Evolutionary conservation across 176 grass and related monocot species (phyloP), one percentile per base, ranked within the genome.

Genomic region (Neostapfia colusana): DNA sequence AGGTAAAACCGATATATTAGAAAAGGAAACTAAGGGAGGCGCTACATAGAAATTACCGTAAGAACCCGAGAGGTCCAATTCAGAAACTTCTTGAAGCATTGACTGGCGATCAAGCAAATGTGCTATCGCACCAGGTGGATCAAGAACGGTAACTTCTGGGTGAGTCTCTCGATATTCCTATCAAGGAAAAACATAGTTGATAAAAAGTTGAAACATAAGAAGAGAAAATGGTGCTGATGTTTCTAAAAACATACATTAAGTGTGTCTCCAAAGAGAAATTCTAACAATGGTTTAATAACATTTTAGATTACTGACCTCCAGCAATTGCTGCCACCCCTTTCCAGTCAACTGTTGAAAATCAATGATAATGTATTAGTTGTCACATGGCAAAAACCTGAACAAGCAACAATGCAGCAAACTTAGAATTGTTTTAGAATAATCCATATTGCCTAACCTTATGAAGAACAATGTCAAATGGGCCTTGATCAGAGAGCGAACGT

Each of bases 131-230:
- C 83, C 83, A 56, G 95, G 95, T 61, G 95, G 91, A 65, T 98
- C 95, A 70, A 99, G 91, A 60, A 99, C 85, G 70, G 95, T 99
- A 54, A 99, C 95, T 84, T 99, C 95, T 69, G 95, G 91, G 69
- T 99, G 95, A 65, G 77, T 78, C 70, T 90, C 87, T 40, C 79
- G 59, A 82, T 90, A 99, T 80, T 91, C 91, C 95, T 99, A 81
- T 53, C 42, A 62, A 43, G 45, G 3, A 70, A 71, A 64, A 83
- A 54, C 27, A 15, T 26, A 45, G 8, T 70, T 59, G 27, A 43
- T 31, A 50, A 25, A 42, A 61, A 36, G 9, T 37, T 70, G 55
- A 35, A 69, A 48, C 0, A 56, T 65, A 63, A 53, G 63, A 42
- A n/a, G 0, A 73, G 24, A 79, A 74, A 74, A 79, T 25, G 56